Conservation (phyloP, 305 asterid genomes). For the Fraxinus sp. region DNA sequence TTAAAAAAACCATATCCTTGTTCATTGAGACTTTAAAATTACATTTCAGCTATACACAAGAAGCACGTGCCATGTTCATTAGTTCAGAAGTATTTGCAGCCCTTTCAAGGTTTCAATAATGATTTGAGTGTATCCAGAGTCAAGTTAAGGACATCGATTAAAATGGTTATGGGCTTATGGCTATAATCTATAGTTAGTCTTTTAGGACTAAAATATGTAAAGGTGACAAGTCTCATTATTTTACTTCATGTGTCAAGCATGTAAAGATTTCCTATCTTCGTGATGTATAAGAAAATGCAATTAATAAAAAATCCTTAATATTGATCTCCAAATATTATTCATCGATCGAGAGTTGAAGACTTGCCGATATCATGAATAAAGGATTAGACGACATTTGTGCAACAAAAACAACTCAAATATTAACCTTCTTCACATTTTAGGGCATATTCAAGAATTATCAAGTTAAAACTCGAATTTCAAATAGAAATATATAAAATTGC, state of each 20-base stretch:
- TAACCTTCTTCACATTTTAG: background rate
- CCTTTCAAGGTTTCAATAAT: background rate
- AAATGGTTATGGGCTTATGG: background rate
- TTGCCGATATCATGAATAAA: background rate
- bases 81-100: background rate
- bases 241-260: background rate
- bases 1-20: background rate
- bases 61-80: background rate
- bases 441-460: background rate
- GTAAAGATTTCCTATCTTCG: background rate
- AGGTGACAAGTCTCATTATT: background rate
- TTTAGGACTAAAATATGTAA: background rate
- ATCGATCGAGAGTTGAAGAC: background rate
- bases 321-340: background rate
- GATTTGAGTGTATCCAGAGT: background rate
- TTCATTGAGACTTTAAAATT: background rate
- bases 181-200: background rate
- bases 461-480: background rate
- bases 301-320: background rate
- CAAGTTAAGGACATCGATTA: background rate
- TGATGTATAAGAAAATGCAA: background rate
- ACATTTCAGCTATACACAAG: background rate
- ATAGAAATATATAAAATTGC: background rate
- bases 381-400: background rate
- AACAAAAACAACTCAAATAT: background rate